A percentile compares a stretch with the other conserved stretches of the same genome.
Conservation (phyloP, 495 filamentous ascomycete genomes). For the Extremus antarcticus region DNA sequence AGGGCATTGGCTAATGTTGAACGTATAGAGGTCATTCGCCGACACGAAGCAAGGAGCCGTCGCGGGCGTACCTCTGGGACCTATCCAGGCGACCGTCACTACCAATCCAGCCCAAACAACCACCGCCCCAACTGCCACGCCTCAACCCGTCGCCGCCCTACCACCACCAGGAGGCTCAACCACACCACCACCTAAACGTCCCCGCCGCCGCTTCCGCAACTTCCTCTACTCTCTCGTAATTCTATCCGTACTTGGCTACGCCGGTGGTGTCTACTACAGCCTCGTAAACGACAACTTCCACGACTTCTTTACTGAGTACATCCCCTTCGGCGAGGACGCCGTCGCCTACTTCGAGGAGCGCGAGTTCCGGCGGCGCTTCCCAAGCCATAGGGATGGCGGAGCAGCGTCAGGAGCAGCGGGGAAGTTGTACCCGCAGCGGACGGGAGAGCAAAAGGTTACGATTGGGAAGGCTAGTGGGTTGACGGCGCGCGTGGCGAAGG, state of each 20-base stretch:
- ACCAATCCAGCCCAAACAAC: slow-evolving; percentile 30
- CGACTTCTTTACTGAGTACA: slow-evolving; percentile 96
- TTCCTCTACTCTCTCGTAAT: slow-evolving; percentile 63
- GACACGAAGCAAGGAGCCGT: slow-evolving; percentile 37
- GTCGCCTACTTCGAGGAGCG: slow-evolving; percentile 97
- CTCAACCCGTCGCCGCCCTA: slow-evolving; percentile 18
- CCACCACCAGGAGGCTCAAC: slow-evolving; percentile 25
- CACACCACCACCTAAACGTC: slow-evolving; percentile 37
- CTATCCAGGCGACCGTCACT: slow-evolving; percentile 31
- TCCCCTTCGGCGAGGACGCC: slow-evolving; percentile 87
- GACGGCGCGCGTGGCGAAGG: slow-evolving; percentile 65
- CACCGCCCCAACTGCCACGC: slow-evolving; percentile 46
- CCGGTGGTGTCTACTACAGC: slow-evolving; percentile 80
- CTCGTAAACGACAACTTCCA: slow-evolving; percentile 94
- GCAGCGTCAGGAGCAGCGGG: slow-evolving; percentile 17
- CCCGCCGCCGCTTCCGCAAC: slow-evolving; percentile 64
- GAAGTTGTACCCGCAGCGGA: slow-evolving; percentile 33
- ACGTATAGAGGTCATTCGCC: slow-evolving; percentile 45
- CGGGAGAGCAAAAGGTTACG: slow-evolving; percentile 56
- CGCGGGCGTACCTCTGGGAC: slow-evolving; percentile 37
- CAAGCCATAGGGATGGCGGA: slow-evolving; percentile 47
- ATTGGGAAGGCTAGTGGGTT: slow-evolving; percentile 79
- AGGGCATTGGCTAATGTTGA: neutral
- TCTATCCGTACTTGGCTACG: slow-evolving; percentile 66
- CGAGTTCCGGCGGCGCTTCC: slow-evolving; percentile 86